Conservation (phyloP, 1,139 yeast genomes). For the Kluyveromyces sp. region DNA sequence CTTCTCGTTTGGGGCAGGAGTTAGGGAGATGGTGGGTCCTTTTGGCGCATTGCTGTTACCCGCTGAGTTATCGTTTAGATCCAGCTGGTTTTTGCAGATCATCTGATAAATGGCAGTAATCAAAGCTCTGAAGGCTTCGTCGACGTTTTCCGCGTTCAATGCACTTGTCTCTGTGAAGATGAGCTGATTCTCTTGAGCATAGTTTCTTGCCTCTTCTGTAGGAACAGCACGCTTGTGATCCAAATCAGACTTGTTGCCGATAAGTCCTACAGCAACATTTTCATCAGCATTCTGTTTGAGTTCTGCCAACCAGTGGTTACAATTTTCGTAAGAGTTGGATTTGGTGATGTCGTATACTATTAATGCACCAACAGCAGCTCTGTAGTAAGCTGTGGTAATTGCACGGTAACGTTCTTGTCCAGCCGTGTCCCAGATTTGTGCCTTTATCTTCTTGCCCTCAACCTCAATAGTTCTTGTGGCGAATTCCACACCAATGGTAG, state of each 20-base stretch:
- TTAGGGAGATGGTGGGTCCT: constrained; percentile 88
- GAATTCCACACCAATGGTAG: constrained; percentile 97
- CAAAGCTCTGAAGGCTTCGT: constrained; percentile 86
- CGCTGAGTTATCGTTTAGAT: constrained; percentile 44
- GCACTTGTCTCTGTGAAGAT: constrained; percentile 98
- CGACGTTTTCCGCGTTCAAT: constrained; percentile 89
- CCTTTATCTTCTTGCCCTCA: constrained; percentile 91
- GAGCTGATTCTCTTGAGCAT: constrained; percentile 88
- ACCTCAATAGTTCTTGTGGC: constrained; percentile 94
- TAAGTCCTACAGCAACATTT: constrained; percentile 91
- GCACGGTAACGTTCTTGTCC: constrained; percentile 99
- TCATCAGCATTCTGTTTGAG: constrained; percentile 96
- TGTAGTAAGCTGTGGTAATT: constrained; percentile 91
- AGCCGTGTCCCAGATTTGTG: constrained; percentile 99
- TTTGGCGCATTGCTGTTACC: constrained; percentile 31
- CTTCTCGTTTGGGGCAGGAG: constrained; percentile 86
- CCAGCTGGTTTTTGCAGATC: constrained; percentile 82
- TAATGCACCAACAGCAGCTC: constrained; percentile 97
- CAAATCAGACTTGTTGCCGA: constrained; percentile 93
- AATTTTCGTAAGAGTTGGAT: constrained; percentile 87
- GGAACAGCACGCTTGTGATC: constrained; percentile 96
- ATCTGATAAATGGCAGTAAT: constrained; percentile 88
- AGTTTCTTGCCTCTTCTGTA: constrained; percentile 93
- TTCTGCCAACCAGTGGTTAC: constrained; percentile 91
- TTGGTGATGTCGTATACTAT: constrained; percentile 94